A percentile compares a stretch with the other conserved stretches of the same genome.
These are phyloP conservation scores for Hypoxylon rickii DNA, from an alignment of 495 filamentous ascomycete species.

Conservation along the genomic window DNA sequence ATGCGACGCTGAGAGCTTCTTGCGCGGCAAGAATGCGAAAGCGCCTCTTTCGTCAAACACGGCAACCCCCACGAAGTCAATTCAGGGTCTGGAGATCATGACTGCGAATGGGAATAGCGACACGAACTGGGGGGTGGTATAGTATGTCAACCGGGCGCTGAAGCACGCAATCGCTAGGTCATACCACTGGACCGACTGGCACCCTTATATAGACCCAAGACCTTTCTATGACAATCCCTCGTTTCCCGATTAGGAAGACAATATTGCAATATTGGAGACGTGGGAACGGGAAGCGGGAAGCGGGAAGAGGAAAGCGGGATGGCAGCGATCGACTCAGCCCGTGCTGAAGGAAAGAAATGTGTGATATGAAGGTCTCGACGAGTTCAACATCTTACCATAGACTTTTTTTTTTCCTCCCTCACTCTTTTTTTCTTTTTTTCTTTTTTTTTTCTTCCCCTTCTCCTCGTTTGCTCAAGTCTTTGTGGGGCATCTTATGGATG, in stretches of 20 bases:
- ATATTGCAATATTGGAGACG: not conserved
- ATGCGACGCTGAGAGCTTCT: conserved; percentile 5
- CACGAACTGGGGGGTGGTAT: conserved; percentile 16
- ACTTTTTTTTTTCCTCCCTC: conserved; percentile 15
- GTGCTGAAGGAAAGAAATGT: conserved; percentile 1
- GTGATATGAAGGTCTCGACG: conserved; percentile 3
- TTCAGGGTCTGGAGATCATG: conserved; percentile 36
- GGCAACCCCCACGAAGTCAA: conserved; percentile 32
- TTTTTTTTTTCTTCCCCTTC: conserved; percentile 3
- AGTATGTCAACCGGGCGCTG: conserved; percentile 25
- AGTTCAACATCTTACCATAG: conserved; percentile 2
- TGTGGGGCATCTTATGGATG: conserved; percentile 20
- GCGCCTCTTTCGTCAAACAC: conserved; percentile 1
- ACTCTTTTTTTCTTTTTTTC: conserved; percentile 5
- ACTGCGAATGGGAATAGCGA: conserved; percentile 23
- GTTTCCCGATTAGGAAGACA: conserved; percentile 19
- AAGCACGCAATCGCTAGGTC: conserved; percentile 34
- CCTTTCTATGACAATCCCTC: conserved; percentile 13
- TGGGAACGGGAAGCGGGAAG: not conserved
- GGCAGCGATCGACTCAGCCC: not conserved
- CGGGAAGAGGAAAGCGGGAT: conserved; percentile 3
- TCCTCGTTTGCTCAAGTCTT: not conserved
- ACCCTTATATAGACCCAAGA: conserved; percentile 8
- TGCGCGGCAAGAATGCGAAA: conserved; percentile 1
- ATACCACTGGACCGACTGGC: conserved; percentile 23